Evolutionary conservation across 768 basidiomycete species (phyloP).

Genomic region (Tulasnella sp.): DNA sequence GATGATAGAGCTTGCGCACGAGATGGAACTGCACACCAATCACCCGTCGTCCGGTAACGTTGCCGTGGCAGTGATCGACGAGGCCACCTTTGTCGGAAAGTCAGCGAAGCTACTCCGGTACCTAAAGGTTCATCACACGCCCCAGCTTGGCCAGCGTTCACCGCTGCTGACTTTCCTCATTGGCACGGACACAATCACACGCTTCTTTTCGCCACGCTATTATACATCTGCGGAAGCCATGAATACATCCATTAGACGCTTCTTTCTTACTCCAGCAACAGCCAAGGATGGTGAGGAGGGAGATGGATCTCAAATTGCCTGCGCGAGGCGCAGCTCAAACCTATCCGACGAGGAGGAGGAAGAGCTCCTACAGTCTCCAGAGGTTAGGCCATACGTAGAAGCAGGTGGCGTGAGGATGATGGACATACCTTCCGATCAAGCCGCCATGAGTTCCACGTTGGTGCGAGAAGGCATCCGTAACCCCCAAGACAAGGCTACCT

Average conservation of each 20-base stretch:
- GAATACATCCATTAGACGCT: conserved; percentile 40
- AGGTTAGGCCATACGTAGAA: conserved; percentile 41
- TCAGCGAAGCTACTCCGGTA: conserved; percentile 45
- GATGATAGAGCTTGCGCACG: conserved; percentile 60
- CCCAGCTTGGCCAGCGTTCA: background rate
- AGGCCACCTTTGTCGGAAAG: conserved; percentile 84
- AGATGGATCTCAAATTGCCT: conserved; percentile 53
- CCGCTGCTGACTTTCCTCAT: conserved; percentile 50
- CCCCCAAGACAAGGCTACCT: background rate
- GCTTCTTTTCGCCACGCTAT: conserved; percentile 65
- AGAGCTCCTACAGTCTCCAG: conserved; percentile 25
- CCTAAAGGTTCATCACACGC: conserved; percentile 25
- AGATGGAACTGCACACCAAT: conserved; percentile 21
- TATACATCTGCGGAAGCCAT: conserved; percentile 46
- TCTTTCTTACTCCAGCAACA: conserved; percentile 39
- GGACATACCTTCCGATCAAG: conserved; percentile 47
- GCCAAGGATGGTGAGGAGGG: conserved; percentile 21
- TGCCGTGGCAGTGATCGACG: conserved; percentile 73
- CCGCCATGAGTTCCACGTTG: conserved; percentile 56
- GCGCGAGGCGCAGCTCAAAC: conserved; percentile 41
- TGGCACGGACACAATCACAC: conserved; percentile 76
- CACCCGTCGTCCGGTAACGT: conserved; percentile 31
- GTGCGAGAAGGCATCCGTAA: conserved; percentile 39
- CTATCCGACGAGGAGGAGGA: conserved; percentile 24
- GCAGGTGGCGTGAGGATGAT: conserved; percentile 44